Percentiles rank a stretch among this genome's conserved stretches.
Evolutionary conservation across 805 yeast genomes (phyloP).

Genomic region (Tetrapisispora iriomotensis): DNA sequence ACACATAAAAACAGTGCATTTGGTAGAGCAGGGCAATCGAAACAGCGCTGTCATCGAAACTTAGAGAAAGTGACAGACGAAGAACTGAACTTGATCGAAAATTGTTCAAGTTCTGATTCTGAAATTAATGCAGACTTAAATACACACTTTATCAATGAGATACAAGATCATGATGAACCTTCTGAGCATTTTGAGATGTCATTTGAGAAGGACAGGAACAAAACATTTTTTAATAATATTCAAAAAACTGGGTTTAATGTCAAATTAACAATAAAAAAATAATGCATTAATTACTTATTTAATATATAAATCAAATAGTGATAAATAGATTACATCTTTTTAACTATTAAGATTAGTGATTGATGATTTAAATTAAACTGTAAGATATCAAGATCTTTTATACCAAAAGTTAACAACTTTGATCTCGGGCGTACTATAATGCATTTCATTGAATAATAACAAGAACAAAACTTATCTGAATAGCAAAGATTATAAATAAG

Average conservation of each 20-base stretch:
- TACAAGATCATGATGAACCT: neutral
- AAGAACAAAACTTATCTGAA: too few species aligned
- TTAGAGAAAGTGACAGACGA: neutral
- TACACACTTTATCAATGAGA: neutral
- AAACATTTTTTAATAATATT: neutral
- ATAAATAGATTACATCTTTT: too few species aligned
- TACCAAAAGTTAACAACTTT: too few species aligned
- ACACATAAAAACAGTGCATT: neutral
- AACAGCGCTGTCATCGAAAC: neutral
- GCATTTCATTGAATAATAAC: too few species aligned
- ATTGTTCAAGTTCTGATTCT: neutral
- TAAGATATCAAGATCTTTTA: too few species aligned
- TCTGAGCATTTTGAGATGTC: too few species aligned
- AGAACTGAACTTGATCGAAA: neutral
- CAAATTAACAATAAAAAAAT: neutral
- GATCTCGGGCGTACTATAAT: too few species aligned
- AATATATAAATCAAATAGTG: too few species aligned
- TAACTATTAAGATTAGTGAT: too few species aligned
- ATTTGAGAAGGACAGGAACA: neutral
- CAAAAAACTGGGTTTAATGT: constrained; percentile 1
- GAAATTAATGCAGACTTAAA: neutral
- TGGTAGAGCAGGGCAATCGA: neutral
- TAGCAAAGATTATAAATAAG: too few species aligned
- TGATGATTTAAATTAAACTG: too few species aligned
- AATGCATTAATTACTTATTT: too few species aligned